Evolutionary conservation across 139 green algal species (phyloP), one percentile per base, ranked within the genome.

Genomic region (Auxenochlorella pyrenoidosa): DNA sequence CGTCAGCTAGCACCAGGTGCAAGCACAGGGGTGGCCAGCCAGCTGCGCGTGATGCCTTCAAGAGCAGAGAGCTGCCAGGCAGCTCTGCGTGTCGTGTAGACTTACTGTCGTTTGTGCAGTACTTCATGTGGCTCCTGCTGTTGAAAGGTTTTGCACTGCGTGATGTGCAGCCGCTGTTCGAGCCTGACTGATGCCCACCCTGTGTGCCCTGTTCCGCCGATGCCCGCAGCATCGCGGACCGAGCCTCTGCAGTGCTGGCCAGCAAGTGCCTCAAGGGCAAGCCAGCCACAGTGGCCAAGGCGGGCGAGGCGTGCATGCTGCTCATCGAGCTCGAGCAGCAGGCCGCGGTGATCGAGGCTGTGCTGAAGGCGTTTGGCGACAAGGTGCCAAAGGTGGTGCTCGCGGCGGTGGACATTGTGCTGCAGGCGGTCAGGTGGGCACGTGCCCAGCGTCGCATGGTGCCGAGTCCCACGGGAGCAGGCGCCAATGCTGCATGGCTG

Each of bases 301-400:
- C 92, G 19, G 90, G 83, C 32, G 94, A 98, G 47, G 93, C 88
- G 0, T 94, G 94, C 79, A 73, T 98, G 41, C 70, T 91, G 0
- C 95, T 98, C 24, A 82, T 97, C 2, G 97, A 99, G 91, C 89
- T 97, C 32, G 97, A 99, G 90, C 93, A 96, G 78, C 43, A 79
- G 78, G 79, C 36, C 30, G 22, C 44, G 19, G 38, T 91, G 88
- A 84, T 96, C 88, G 90, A 93, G 41, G 77, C 72, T 32, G 78
- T 96, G 58, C 68, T 97, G 0, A 95, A 94, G 59, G 95, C 92
- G 0, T 95, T 96, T 32, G 78, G 34, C 12, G 90, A 98, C 91
- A 99, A 99, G 91, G 94, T 98, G 59, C 95, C 96, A 13, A 99
- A 99, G 88, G 95, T 96, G 40, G 94, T 97, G 32, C 85, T 96